Evolutionary conservation across 306 rosid genomes (phyloP), one percentile per base, ranked within the genome.

Genomic region (Lupinus albus): DNA sequence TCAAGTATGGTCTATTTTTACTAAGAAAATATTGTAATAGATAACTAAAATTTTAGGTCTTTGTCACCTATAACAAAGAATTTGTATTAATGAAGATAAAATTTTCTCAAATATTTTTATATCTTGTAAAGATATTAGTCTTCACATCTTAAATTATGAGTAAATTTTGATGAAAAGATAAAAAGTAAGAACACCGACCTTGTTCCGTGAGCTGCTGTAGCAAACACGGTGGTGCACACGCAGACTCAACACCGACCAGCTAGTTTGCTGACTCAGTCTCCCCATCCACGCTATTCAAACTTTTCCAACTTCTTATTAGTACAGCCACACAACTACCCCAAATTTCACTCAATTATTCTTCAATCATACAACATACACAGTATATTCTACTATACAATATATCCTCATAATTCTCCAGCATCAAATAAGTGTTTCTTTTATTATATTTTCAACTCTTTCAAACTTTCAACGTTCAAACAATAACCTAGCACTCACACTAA

Each of bases 381-480:
- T n/a, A n/a, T 20, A 20, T 1, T 20, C 30, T 25, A 2, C 4
- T 3, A 25, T 25, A 25, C 30, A 25, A 25, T 25, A n/a, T n/a
- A 25, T 42, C 38, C 25, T 74, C 18, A 16, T 39, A 17, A 50
- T n/a, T 61, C 15, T 66, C 45, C 0, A 35, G 11, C 79, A 20
- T 18, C 17, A 11, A 17, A 13, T 55, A 13, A 49, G 30, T 4
- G 6, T n/a, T 41, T 33, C 45, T 38, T 38, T 1, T 7, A 49
- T 49, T 10, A 46, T 33, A 20, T 44, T 17, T 21, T 11, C 0
- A 35, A 77, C 11, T 55, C 6, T 61, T 62, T 64, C 80, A 77
- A 66, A 74, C 69, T 0, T 84, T 89, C 93, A 85, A 83, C 86
- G 85, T 85, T 85, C 95, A 85, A 85, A 78, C 68, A 38, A 20